Evolutionary conservation across 306 rosid species (phyloP), one percentile per base, ranked within the genome.

Genomic region (Purshia tridentata): DNA sequence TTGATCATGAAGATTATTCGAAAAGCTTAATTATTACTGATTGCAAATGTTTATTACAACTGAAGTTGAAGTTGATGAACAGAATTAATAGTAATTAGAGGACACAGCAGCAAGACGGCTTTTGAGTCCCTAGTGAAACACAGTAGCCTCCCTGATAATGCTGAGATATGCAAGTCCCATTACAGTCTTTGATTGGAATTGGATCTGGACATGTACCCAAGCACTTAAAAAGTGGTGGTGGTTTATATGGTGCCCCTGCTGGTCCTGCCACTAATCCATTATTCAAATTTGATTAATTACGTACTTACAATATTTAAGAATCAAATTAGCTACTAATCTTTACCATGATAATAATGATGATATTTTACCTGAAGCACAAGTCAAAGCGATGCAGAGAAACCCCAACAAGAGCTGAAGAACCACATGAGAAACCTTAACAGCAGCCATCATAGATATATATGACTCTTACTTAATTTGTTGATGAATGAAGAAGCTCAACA

Each of bases 91-190:
- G 23, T 8, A 23, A 9, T 39, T 12, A 49, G 12, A 11, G 6
- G 29, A 10, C 29, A 37, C 66, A 76, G 58, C 79, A 76, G 29
- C 80, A 76, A 59, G 10, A 3, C 22, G 10, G 61, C 16, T 35
- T 1, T 14, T 55, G 18, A 2, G 13, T 50, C n/a, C 19, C 42
- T 48, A 8, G 48, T 56, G 53, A 69, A 62, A 68, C 58, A 9
- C 74, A 76, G 42, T 35, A 12, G 29, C 80, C 74, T 0, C 69
- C 80, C 45, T 68, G 16, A 44, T 29, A 20, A 0, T 55, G 18
- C 22, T 9, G 58, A 9, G 51, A 51, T 14, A 15, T 14, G 80
- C 74, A 76, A 23, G 69, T 16, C 44, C 9, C 29, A 6, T 47
- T 9, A 18, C 80, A 76, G 69, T 68, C 45, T n/a, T 19, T 6